A percentile compares a stretch with the other conserved stretches of the same genome.
Conservation (phyloP, 176 grass and related monocot genomes). For the Coix lacrymajobi region DNA sequence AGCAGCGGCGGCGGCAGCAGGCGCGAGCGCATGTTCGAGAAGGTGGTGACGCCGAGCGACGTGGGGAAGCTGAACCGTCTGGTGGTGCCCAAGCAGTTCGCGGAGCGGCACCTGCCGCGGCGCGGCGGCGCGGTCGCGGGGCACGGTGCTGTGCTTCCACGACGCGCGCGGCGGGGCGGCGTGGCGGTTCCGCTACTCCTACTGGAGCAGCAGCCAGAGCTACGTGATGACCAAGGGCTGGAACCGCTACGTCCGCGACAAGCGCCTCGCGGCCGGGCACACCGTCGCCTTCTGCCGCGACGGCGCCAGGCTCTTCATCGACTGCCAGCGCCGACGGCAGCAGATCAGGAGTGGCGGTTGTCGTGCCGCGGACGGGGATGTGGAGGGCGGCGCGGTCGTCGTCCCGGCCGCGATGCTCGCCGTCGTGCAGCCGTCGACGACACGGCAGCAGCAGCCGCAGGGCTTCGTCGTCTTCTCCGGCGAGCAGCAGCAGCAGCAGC, state of each 20-base stretch:
- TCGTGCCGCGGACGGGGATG: not conserved
- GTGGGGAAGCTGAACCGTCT: constrained; percentile 53
- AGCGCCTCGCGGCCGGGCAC: constrained; percentile 47
- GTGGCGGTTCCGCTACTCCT: constrained; percentile 83
- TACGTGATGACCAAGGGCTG: constrained; percentile 88
- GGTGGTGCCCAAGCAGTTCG: constrained; percentile 60
- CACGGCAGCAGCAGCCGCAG: not conserved
- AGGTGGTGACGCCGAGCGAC: constrained; percentile 49
- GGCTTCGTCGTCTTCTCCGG: not conserved
- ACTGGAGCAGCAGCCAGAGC: constrained; percentile 95
- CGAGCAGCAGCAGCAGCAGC: not conserved
- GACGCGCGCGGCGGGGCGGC: constrained; percentile 13
- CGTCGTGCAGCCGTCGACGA: not conserved
- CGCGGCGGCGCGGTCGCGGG: not conserved
- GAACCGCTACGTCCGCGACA: constrained; percentile 74
- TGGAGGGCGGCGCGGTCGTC: too few species aligned
- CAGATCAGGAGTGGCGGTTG: too few species aligned
- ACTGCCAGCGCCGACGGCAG: constrained; percentile 25
- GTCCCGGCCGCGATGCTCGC: not conserved
- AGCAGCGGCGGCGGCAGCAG: not conserved
- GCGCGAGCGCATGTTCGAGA: constrained; percentile 36
- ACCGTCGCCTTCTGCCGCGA: constrained; percentile 55
- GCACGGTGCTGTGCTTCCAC: constrained; percentile 47
- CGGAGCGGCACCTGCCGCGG: constrained; percentile 44
- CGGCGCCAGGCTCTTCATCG: constrained; percentile 31